phyloP scores from a whole-genome alignment of 805 yeast species.

The Starmerella stellata region DNA sequence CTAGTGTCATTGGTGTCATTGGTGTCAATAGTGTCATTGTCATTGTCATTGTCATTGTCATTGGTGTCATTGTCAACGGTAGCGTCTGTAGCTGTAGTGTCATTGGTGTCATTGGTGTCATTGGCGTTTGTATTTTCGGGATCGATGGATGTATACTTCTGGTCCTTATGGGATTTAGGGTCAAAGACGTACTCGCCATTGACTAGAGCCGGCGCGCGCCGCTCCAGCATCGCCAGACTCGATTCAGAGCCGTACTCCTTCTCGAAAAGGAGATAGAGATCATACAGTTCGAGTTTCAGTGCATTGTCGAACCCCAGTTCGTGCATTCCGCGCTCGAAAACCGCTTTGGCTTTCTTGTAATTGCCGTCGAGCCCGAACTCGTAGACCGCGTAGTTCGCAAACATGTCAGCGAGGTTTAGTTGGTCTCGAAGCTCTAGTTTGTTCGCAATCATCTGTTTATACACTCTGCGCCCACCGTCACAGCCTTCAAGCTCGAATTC shows the following conservation, averaged over 20 bases:
- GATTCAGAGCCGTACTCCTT: slow-evolving; percentile 36
- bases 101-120: too few relatives aligned
- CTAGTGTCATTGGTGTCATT: too few relatives aligned
- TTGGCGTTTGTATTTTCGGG: too few relatives aligned
- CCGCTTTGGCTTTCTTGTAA: slow-evolving; percentile 31
- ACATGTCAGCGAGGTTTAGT: slow-evolving; percentile 24
- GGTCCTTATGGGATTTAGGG: too few relatives aligned
- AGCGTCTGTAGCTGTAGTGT: too few relatives aligned
- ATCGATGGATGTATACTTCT: too few relatives aligned
- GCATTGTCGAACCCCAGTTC: slow-evolving; percentile 27
- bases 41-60: too few relatives aligned
- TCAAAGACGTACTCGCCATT: too few relatives aligned
- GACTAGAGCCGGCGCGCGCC: too few relatives aligned
- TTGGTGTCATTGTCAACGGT: too few relatives aligned
- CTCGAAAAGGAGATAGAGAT: slow-evolving; percentile 52
- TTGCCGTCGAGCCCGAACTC: slow-evolving; percentile 46
- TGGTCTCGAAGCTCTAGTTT: too few relatives aligned
- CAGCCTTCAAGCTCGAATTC: slow-evolving; percentile 45
- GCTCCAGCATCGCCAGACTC: slow-evolving; percentile 24
- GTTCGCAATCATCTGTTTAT: slow-evolving; percentile 24
- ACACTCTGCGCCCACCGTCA: slow-evolving; percentile 36
- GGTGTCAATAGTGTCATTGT: too few relatives aligned
- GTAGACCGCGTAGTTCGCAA: slow-evolving; percentile 55
- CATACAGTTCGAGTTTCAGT: slow-evolving; percentile 35
- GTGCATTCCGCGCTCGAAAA: slow-evolving; percentile 38